Percentiles rank a stretch among this genome's conserved stretches.
phyloP scores from a whole-genome alignment of 2,329 filamentous ascomycete genomes.

The Thielaviopsis populi region DNA sequence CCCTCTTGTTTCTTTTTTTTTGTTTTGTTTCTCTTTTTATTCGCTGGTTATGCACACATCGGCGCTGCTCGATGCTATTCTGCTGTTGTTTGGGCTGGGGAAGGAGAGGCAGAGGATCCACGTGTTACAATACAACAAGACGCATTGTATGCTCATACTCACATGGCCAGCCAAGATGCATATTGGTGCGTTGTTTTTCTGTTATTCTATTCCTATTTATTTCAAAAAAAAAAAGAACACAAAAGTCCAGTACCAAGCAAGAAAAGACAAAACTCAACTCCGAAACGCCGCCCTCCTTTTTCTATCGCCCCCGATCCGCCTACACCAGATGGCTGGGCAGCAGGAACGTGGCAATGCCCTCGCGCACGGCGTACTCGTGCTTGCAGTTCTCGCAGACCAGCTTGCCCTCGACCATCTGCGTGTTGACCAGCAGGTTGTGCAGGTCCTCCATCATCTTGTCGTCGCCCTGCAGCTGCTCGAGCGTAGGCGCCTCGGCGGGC shows the following conservation, averaged over 20 bases:
- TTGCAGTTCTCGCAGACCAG: constrained; percentile 82
- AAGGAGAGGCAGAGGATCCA: too few relatives aligned
- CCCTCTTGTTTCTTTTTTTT: not conserved
- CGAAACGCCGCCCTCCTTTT: constrained; percentile 6
- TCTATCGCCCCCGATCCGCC: too few relatives aligned
- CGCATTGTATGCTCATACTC: not conserved
- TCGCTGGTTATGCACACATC: not conserved
- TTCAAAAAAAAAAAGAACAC: not conserved
- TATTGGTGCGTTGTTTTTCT: not conserved
- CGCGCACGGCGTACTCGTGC: constrained; percentile 86
- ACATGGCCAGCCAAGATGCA: not conserved
- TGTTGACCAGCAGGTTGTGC: constrained; percentile 74
- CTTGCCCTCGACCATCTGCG: constrained; percentile 75
- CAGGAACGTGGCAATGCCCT: constrained; percentile 93
- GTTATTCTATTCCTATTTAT: not conserved
- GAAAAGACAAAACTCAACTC: not conserved
- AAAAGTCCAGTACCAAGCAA: not conserved
- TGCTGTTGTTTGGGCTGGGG: not conserved
- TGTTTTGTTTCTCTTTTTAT: not conserved
- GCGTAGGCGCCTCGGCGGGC: constrained; percentile 46
- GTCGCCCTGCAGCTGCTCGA: constrained; percentile 46
- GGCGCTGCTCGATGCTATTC: not conserved
- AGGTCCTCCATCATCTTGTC: constrained; percentile 61
- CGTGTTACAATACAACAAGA: not conserved
- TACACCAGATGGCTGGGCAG: constrained; percentile 79